Conservation (phyloP, 352 stramenopile genomes). For the Globisporangium mamillatum region DNA sequence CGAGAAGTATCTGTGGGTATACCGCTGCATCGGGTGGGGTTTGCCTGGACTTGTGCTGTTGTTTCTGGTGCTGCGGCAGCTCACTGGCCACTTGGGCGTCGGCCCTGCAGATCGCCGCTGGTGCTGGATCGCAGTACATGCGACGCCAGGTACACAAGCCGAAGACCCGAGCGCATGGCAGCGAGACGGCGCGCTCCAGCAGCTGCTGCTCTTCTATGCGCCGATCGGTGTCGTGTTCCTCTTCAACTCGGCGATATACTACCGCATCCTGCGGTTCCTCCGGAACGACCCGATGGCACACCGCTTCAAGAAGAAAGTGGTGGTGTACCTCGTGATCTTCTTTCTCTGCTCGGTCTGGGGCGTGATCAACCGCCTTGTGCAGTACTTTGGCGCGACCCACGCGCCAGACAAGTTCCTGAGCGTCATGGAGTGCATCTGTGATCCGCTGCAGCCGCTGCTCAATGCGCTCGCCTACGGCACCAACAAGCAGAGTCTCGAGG, state of each 20-base stretch:
- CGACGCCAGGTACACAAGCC: constrained; percentile 14
- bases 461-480: constrained; percentile 69
- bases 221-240: constrained; percentile 61
- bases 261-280: constrained; percentile 59
- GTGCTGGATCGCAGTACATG: constrained; percentile 73
- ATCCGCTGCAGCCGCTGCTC: constrained; percentile 65
- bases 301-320: constrained; percentile 54
- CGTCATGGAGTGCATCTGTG: constrained; percentile 68
- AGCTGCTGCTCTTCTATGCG: constrained; percentile 67
- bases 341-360: constrained; percentile 79
- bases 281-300: constrained; percentile 60
- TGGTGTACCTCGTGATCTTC: constrained; percentile 64
- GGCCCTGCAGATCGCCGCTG: constrained; percentile 63
- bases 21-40: constrained; percentile 64
- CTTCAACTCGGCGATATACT: constrained; percentile 65
- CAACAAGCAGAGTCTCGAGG: constrained; percentile 68
- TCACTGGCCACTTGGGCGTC: constrained; percentile 68
- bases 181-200: constrained; percentile 47
- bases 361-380: constrained; percentile 59
- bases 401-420: constrained; percentile 50
- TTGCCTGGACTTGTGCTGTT: constrained; percentile 50
- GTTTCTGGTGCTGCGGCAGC: constrained; percentile 61
- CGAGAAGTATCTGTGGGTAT: constrained; percentile 56
- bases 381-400: constrained; percentile 48
- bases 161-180: constrained; percentile 36